These are phyloP conservation scores for Entomortierella chlamydospora DNA, from an alignment of 192 early-diverging fungal genomes.

Conservation along the genomic window DNA sequence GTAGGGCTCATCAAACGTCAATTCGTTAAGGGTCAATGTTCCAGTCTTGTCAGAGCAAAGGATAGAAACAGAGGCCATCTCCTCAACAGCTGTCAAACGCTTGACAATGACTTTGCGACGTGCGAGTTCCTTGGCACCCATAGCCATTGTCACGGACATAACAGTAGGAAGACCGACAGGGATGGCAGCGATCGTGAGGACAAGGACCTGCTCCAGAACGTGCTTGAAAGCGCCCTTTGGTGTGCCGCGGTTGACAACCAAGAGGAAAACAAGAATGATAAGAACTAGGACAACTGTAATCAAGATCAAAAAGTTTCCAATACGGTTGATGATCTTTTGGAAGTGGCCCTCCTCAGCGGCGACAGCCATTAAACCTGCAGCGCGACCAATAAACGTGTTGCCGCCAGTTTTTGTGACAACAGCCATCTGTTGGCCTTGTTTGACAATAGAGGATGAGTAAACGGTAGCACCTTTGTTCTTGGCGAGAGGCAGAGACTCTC, in stretches of 20 bases:
- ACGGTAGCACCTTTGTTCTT: slow-evolving; percentile 85
- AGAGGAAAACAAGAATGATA: slow-evolving; percentile 83
- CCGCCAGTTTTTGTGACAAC: slow-evolving; percentile 94
- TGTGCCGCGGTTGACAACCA: slow-evolving; percentile 60
- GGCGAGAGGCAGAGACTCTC: slow-evolving; percentile 91
- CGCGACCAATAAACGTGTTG: slow-evolving; percentile 94
- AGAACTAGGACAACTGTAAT: slow-evolving; percentile 81
- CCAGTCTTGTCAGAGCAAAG: slow-evolving; percentile 94
- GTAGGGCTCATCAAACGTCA: slow-evolving; percentile 93
- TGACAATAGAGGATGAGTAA: slow-evolving; percentile 93
- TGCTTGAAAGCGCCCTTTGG: slow-evolving; percentile 38
- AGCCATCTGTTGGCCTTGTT: slow-evolving; percentile 93
- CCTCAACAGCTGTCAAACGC: slow-evolving; percentile 94
- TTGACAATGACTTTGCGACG: slow-evolving; percentile 96
- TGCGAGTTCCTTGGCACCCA: slow-evolving; percentile 93
- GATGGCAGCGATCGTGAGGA: slow-evolving; percentile 89
- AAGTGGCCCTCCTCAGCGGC: slow-evolving; percentile 96
- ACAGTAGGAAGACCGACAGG: slow-evolving; percentile 96
- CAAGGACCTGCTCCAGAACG: slow-evolving; percentile 76
- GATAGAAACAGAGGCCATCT: slow-evolving; percentile 92
- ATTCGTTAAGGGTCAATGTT: slow-evolving; percentile 92
- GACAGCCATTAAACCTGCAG: slow-evolving; percentile 91
- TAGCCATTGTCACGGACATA: slow-evolving; percentile 97
- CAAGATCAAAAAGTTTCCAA: slow-evolving; percentile 93
- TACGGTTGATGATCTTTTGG: slow-evolving; percentile 93